Evolutionary conservation across 2,329 filamentous ascomycete species (phyloP).

Genomic region (Pseudogymnoascus sp.): DNA sequence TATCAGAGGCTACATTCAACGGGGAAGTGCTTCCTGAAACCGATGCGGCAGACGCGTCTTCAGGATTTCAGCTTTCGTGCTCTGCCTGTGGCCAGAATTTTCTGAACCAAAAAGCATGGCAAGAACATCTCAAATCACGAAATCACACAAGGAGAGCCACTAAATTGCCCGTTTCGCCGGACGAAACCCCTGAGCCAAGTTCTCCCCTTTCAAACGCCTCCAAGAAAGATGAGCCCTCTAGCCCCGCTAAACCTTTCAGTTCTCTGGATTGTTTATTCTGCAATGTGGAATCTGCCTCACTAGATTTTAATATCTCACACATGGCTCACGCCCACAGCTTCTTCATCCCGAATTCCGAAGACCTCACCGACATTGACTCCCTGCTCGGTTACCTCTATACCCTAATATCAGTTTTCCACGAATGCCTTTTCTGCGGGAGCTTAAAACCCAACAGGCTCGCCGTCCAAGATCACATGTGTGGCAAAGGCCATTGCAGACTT

Average conservation of each 20-base stretch:
- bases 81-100: neutral
- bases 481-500: conserved; percentile 43
- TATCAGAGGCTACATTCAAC: neutral
- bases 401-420: conserved; percentile 41
- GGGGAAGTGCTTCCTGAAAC: neutral
- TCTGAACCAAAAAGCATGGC: conserved; percentile 15
- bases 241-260: conserved; percentile 20
- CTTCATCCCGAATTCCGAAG: conserved; percentile 34
- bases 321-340: conserved; percentile 45
- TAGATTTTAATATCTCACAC: conserved; percentile 38
- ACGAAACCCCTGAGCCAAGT: neutral
- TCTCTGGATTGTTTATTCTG: conserved; percentile 40
- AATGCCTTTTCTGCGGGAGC: conserved; percentile 46
- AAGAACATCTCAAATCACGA: conserved; percentile 16
- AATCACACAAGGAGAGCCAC: conserved; percentile 13
- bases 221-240: neutral
- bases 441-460: conserved; percentile 37
- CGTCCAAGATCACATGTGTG: conserved; percentile 45
- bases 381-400: conserved; percentile 43
- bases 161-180: neutral
- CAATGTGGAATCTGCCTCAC: conserved; percentile 21
- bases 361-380: conserved; percentile 42
- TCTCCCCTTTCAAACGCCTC: neutral
- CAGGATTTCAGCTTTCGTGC: neutral
- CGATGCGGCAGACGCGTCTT: neutral